Base-by-base conservation (phyloP, 768 basidiomycete species). In the Trametes sanguinea region DNA sequence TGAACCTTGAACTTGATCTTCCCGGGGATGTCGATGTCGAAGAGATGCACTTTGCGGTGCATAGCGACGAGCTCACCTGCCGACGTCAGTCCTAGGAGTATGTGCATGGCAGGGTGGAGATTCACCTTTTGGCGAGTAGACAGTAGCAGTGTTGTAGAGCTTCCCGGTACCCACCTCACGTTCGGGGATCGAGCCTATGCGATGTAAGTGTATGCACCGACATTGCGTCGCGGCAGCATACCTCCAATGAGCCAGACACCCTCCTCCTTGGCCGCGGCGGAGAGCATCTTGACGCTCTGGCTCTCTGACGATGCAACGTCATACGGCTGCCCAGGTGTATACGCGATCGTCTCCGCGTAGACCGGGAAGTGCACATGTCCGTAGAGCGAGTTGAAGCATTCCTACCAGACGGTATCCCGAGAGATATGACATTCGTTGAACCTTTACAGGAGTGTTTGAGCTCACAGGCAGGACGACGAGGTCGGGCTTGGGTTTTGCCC, bases 11-110 rank as follows among this genome's bases (percentile, higher is more conserved):
- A 95, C 17, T 75, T 92, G 72, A 96, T 94, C 72, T 92, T 88
- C 14, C 93, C 94, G 0, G 91, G 90, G 54, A 99, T 96, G 70
- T 98, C 94, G 63, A 98, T 98, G 72, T 99, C 96, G 74, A 98
- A 99, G 4, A 99, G 79, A 71, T 99, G 97, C 2, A 98, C 83
- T 75, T 99, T 99, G 55, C 96, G 88, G 75, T 98, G 94, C 42
- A 83, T 85, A 0, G 90, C 89, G 13, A 98, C 83, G 29, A 98
- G 81, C 56, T 92, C 85, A 29, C 95, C 95, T 93, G 61, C 4
- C 5, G 45, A 57, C 53, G 58, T 64, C 60, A 54, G 64, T 22
- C n/a, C 8, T 14, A 57, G 54, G 17, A 4, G 56, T 3, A 14
- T 51, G 42, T 4, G 55, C 40, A 37, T 17, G 27, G 51, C 46